A percentile compares a stretch with the other conserved stretches of the same genome.
Conservation (phyloP, 2,329 filamentous ascomycete genomes). For the Alternaria postmessia region DNA sequence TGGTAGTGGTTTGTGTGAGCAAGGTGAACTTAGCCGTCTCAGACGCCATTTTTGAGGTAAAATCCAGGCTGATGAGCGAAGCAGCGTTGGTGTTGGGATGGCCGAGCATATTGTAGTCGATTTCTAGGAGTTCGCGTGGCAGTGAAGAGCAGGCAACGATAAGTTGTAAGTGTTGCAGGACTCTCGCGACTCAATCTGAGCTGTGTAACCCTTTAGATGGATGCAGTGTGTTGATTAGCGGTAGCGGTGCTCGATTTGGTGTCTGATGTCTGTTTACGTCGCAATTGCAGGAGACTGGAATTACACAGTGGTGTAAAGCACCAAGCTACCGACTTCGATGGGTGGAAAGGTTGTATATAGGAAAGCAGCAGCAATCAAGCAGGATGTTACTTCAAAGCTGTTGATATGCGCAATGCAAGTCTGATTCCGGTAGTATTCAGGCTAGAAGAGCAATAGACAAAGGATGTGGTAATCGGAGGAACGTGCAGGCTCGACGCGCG, state of each 20-base stretch:
- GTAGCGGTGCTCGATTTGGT: neutral
- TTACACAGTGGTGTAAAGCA: neutral
- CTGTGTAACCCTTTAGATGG: neutral
- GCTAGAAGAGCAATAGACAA: neutral
- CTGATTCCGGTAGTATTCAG: neutral
- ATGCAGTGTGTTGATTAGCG: neutral
- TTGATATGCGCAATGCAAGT: neutral
- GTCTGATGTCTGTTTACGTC: neutral
- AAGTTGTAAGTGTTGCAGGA: neutral
- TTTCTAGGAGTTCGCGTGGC: neutral
- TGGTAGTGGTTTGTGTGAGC: neutral
- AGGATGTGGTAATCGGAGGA: neutral
- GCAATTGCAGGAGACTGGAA: neutral
- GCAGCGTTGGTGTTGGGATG: neutral
- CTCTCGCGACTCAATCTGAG: neutral
- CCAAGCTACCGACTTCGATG: neutral
- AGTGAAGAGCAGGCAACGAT: neutral
- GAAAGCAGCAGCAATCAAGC: neutral
- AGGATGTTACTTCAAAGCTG: neutral
- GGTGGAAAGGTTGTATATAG: neutral
- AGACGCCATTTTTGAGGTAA: neutral
- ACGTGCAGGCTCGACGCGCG: neutral
- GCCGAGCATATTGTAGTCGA: neutral
- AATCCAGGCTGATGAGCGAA: neutral
- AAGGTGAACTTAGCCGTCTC: neutral